A percentile compares a stretch with the other conserved stretches of the same genome.
phyloP scores from a whole-genome alignment of 129 eudicot species.

The sunflower (Helianthus annuus) region DNA sequence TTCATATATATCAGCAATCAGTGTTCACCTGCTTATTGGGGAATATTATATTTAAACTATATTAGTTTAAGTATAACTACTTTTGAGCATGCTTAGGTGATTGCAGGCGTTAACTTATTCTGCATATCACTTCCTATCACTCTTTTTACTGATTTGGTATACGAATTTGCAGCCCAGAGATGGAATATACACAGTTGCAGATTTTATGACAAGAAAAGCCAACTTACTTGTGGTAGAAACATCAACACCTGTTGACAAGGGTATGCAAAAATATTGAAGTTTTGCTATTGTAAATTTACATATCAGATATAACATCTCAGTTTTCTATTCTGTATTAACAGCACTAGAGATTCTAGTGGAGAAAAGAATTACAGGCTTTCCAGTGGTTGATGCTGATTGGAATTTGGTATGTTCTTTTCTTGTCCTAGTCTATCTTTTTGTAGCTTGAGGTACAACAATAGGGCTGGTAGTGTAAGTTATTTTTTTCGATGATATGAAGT shows the following conservation, averaged over 20 bases:
- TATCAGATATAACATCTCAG: conserved; percentile 1
- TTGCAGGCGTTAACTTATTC: conserved; percentile 12
- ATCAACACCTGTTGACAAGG: conserved; percentile 78
- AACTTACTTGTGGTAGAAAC: conserved; percentile 73
- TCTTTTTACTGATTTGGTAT: conserved; percentile 11
- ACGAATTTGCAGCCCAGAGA: conserved; percentile 55
- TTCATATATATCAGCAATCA: neutral
- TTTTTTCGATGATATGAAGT: conserved; percentile 5
- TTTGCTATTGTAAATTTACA: conserved; percentile 13
- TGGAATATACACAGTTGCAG: conserved; percentile 65
- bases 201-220: conserved; percentile 79
- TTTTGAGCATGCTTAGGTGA: conserved; percentile 1
- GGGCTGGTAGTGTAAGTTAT: conserved; percentile 2
- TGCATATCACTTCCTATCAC: neutral
- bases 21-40: neutral
- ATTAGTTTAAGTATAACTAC: neutral
- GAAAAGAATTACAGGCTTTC: conserved; percentile 83
- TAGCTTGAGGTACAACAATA: conserved; percentile 12
- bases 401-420: conserved; percentile 53
- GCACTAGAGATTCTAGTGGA: conserved; percentile 73
- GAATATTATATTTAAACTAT: neutral
- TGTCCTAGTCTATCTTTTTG: neutral
- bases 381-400: conserved; percentile 79
- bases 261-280: conserved; percentile 36
- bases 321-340: conserved; percentile 31